Evolutionary conservation across 2,329 filamentous ascomycete genomes (phyloP).

Genomic region (Phoma sp.): DNA sequence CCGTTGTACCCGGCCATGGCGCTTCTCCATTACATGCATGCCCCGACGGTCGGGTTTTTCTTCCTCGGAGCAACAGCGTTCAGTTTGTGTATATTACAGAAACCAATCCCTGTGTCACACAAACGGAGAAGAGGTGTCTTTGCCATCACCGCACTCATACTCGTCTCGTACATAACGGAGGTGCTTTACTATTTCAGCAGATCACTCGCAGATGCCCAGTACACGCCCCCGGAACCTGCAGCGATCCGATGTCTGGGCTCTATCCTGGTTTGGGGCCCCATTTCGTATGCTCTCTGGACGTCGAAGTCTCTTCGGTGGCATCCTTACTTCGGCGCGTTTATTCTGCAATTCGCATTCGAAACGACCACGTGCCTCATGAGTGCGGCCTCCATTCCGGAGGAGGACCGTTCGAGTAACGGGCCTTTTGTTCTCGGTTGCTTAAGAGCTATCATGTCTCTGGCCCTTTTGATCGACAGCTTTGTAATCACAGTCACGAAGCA

Average conservation of each 20-base stretch:
- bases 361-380: conserved; percentile 37
- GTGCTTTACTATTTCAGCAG: conserved; percentile 45
- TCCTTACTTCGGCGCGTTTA: conserved; percentile 45
- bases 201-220: conserved; percentile 37
- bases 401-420: conserved; percentile 25
- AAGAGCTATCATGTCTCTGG: conserved; percentile 31
- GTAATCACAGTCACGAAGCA: conserved; percentile 37
- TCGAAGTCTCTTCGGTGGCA: conserved; percentile 39
- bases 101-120: conserved; percentile 32
- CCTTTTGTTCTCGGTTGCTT: conserved; percentile 35
- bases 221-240: conserved; percentile 41
- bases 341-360: conserved; percentile 43
- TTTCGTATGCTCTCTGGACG: conserved; percentile 34
- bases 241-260: conserved; percentile 46
- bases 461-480: conserved; percentile 39
- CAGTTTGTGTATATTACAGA: conserved; percentile 42
- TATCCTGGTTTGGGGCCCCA: conserved; percentile 43
- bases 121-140: conserved; percentile 33
- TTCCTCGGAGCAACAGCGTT: conserved; percentile 38
- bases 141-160: conserved; percentile 19
- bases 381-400: conserved; percentile 24
- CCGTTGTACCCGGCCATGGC: conserved; percentile 32
- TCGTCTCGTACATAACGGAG: conserved; percentile 39
- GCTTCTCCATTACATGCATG: conserved; percentile 46
- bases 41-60: conserved; percentile 41